Percentiles rank a stretch among this genome's conserved stretches.
Evolutionary conservation across 202 grass and related monocot genomes (phyloP).

Genomic region (Zizania palustris): DNA sequence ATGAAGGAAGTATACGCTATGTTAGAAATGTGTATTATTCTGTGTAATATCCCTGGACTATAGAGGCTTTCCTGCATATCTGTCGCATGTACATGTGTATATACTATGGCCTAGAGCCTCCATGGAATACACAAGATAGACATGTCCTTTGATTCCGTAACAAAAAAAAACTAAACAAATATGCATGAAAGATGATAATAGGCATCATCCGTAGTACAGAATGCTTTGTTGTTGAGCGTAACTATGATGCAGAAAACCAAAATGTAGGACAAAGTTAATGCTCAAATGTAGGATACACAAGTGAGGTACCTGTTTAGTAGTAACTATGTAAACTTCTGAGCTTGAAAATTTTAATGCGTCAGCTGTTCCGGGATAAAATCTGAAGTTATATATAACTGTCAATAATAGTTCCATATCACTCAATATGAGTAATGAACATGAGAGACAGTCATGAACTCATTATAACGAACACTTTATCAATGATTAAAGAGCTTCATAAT

Average conservation of each 20-base stretch:
- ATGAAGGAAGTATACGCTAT: not conserved
- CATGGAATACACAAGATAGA: not conserved
- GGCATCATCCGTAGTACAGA: not conserved
- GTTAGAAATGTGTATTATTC: not conserved
- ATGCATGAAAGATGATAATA: not conserved
- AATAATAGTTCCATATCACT: slow-evolving; percentile 20
- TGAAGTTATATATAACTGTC: slow-evolving; percentile 39
- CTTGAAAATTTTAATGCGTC: slow-evolving; percentile 95
- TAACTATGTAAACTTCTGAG: slow-evolving; percentile 92
- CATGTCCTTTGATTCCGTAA: not conserved
- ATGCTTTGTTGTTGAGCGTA: not conserved
- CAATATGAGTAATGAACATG: slow-evolving; percentile 2
- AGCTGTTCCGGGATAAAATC: slow-evolving; percentile 85
- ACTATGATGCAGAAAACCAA: slow-evolving; percentile 1
- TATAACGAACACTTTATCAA: not conserved
- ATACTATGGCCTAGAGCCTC: too few relatives aligned
- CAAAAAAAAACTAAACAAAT: not conserved
- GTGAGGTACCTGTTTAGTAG: slow-evolving; percentile 82
- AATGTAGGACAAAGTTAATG: not conserved
- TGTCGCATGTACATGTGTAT: too few relatives aligned
- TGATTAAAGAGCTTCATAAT: not conserved
- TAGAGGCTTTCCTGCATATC: too few relatives aligned
- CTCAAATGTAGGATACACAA: not conserved
- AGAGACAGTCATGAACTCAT: not conserved
- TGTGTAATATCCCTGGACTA: too few relatives aligned